Evolutionary conservation across 768 basidiomycete species (phyloP).

Genomic region (Galerina marginata): DNA sequence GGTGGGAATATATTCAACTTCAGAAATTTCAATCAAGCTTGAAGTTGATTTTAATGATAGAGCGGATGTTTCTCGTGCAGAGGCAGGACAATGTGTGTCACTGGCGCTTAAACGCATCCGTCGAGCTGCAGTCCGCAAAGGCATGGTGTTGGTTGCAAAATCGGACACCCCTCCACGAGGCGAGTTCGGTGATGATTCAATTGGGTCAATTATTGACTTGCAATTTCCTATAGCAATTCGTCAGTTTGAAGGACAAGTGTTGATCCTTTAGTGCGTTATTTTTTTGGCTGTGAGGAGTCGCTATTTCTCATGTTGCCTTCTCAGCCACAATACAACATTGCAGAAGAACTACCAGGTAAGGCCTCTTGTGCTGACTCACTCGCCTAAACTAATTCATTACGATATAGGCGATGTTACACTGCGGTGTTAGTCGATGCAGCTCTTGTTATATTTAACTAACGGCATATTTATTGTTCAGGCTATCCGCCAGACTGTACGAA

Average conservation of each 20-base stretch:
- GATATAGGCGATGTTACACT: constrained; percentile 86
- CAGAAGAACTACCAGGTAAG: constrained; percentile 91
- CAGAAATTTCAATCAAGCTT: not conserved
- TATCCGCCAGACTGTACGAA: constrained; percentile 89
- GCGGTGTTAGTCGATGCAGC: constrained; percentile 65
- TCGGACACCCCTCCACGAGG: constrained; percentile 80
- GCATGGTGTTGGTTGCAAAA: constrained; percentile 90
- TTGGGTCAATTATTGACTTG: constrained; percentile 3
- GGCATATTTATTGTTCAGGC: constrained; percentile 51
- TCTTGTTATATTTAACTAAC: not conserved
- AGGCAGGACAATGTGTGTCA: constrained; percentile 96
- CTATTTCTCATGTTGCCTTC: not conserved
- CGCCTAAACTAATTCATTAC: not conserved
- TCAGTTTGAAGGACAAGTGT: constrained; percentile 91
- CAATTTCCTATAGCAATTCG: constrained; percentile 59
- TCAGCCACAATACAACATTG: constrained; percentile 88
- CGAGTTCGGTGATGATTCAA: not conserved
- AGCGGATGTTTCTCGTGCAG: constrained; percentile 80
- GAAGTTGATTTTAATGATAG: constrained; percentile 40
- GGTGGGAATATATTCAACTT: constrained; percentile 47
- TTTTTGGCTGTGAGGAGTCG: constrained; percentile 6
- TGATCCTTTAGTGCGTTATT: constrained; percentile 83
- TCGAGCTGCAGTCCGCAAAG: constrained; percentile 83
- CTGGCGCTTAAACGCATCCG: constrained; percentile 91
- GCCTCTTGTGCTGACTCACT: not conserved